Base-by-base conservation (phyloP, 129 eudicot genomes). In the Flaveria ramosissima region DNA sequence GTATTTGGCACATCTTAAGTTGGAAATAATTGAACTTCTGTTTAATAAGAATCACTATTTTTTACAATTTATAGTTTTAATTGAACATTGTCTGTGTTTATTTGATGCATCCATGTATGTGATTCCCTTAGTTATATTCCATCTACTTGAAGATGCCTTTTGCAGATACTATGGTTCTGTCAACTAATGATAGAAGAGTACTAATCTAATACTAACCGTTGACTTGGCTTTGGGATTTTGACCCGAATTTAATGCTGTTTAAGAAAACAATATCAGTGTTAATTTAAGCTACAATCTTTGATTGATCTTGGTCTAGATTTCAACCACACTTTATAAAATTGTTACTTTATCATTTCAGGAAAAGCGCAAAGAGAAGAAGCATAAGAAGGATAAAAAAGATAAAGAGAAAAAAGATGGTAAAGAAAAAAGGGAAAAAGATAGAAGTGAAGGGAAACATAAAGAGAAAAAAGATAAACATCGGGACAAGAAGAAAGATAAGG, bases 391-490 rank as follows among this genome's bases (percentile, higher is more conserved):
- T 67, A 90, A 87, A 63, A 87, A 82, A 79, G 93, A 86, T 61
- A 90, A 80, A 78, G 93, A 88, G 48, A 90, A 85, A 77, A 84
- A 75, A 78, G 90, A 88, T 48, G 86, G 86, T 15, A 88, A 86
- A 75, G 88, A 83, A 20, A 87, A 83, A 79, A 71, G 71, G 65
- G 96, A 88, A 52, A 90, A 78, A 74, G 83, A 78, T 59, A 82
- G 73, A 84, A 84, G 86, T 41, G 85, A 80, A 59, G 88, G 80
- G 30, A 90, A 84, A 72, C 88, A 80, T 50, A 87, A 75, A 86
- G 96, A 88, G 14, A 88, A 83, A 68, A 90, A 90, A 73, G 96
- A 90, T 42, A 88, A 90, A 72, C 84, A 80, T 73, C 85, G 78
- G 65, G 94, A 89, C 53, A 89, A 83, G 74, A 89, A 84, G 77